Evolutionary conservation across 2,329 filamentous ascomycete species (phyloP), one percentile per base, ranked within the genome.

Genomic region (Calonectria crousiana): DNA sequence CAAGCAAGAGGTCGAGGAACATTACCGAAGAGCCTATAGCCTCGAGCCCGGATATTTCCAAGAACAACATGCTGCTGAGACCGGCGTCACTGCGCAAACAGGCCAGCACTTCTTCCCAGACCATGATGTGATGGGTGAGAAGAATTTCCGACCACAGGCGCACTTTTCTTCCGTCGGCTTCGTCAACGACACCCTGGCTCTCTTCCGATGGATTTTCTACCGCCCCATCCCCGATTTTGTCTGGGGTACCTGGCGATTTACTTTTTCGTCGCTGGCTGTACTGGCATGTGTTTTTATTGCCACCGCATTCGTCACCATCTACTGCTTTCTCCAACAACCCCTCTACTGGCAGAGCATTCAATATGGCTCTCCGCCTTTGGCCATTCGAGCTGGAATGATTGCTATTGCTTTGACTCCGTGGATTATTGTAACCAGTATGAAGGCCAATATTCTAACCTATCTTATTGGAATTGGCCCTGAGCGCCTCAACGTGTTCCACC

Each of bases 381-480:
- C 96, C 13, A 92, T 98, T 74, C 91, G 96, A 77, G 89, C 95
- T 10, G 96, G 96, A 62, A 98, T 98, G 96, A 91, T 98, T 71
- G 93, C 96, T 16, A 93, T 98, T 18, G 95, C 96, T 16, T 91
- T 98, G 89, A 93, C 97, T 58, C 96, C 96, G 0, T 98, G 96
- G 95, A 96, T 98, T 77, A 88, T 98, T 66, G 95, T 93, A 23
- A 92, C 97, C 14, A 95, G 94, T 82, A 97, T 95, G 89, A 98
- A 98, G 84, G 94, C 95, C 20, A 98, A 98, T 82, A 82, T 98
- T 38, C 90, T 98, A 70, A 93, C 94, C 0, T 85, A 96, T 71
- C 85, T 98, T 72, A 98, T 96, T 6, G 96, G 96, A 18, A 96
- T 98, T 77, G 95, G 95, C 4, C 96, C 97, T 47, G 96, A 98